phyloP scores from a whole-genome alignment of 1,284 basidiomycete genomes.

The Anthracocystis walkeri region DNA sequence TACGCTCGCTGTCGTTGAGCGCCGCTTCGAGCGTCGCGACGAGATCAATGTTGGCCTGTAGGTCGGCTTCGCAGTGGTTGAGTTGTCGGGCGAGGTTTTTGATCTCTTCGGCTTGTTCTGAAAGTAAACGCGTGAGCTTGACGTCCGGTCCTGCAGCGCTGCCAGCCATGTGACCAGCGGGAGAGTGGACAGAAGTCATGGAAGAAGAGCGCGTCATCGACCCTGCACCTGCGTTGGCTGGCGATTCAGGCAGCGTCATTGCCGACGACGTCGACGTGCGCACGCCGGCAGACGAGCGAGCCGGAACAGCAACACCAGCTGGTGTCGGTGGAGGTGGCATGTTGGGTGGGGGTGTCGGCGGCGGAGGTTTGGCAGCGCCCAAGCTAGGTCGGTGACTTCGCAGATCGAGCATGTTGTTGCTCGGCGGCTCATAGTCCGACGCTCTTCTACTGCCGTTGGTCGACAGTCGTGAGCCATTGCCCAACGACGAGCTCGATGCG shows the following conservation, averaged over 20 bases:
- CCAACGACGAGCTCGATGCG: conserved; percentile 4
- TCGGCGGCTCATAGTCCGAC: conserved; percentile 31
- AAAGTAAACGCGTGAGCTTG: conserved; percentile 71
- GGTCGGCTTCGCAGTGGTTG: conserved; percentile 86
- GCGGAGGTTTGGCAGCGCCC: conserved; percentile 78
- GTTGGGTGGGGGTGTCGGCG: conserved; percentile 86
- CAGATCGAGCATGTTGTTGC: conserved; percentile 18
- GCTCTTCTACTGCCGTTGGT: conserved; percentile 12
- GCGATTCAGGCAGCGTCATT: conserved; percentile 59
- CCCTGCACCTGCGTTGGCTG: conserved; percentile 18
- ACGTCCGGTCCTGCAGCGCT: conserved; percentile 37
- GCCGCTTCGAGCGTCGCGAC: conserved; percentile 72
- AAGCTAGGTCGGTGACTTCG: conserved; percentile 37
- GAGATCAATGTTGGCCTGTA: conserved; percentile 90
- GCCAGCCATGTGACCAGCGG: conserved; percentile 23
- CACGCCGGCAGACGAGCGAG: conserved; percentile 35
- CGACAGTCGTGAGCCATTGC: conserved; percentile 43
- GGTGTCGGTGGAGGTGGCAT: conserved; percentile 78
- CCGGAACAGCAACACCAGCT: conserved; percentile 8
- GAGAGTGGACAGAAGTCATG: conserved; percentile 48
- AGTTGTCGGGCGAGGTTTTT: conserved; percentile 91
- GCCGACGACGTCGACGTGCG: conserved; percentile 55
- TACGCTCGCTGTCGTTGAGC: conserved; percentile 63
- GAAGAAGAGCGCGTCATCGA: conserved; percentile 61
- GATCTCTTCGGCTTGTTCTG: conserved; percentile 82